Conservation (phyloP, 495 filamentous ascomycete species). For the Rusavskia elegans region DNA sequence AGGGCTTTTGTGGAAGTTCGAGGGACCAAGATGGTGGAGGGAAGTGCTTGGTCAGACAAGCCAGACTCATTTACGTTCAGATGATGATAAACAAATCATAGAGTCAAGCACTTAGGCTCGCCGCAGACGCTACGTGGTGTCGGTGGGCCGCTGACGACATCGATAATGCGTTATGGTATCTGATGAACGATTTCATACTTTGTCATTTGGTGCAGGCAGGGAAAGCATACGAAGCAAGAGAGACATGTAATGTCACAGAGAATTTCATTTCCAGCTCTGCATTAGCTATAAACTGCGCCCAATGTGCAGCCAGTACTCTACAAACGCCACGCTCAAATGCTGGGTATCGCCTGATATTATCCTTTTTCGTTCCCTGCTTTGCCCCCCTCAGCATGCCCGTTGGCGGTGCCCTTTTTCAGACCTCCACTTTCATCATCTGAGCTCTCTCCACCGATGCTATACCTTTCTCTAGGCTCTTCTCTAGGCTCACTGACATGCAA, state of each 20-base stretch:
- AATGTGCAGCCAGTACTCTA: background rate
- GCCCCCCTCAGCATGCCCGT: constrained; percentile 10
- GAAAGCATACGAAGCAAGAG: too few relatives aligned
- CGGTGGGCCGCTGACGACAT: constrained; percentile 52
- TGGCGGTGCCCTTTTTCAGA: constrained; percentile 19
- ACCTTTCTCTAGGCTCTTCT: constrained; percentile 19
- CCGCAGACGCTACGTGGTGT: constrained; percentile 31
- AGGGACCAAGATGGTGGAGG: constrained; percentile 11
- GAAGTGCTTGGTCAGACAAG: constrained; percentile 50
- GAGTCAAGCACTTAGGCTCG: constrained; percentile 97
- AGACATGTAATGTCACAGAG: background rate
- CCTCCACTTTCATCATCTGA: constrained; percentile 26
- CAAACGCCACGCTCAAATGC: background rate
- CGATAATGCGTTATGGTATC: constrained; percentile 74
- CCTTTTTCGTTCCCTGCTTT: constrained; percentile 2
- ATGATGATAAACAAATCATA: constrained; percentile 85
- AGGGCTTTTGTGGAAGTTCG: background rate
- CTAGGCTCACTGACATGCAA: constrained; percentile 31
- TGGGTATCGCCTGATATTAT: background rate
- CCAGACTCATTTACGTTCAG: constrained; percentile 51
- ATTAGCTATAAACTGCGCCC: too few relatives aligned
- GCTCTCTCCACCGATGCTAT: constrained; percentile 43
- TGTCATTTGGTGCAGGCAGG: background rate
- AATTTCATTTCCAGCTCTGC: too few relatives aligned
- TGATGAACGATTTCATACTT: constrained; percentile 48